A percentile compares a stretch with the other conserved stretches of the same genome.
Conservation (phyloP, 768 basidiomycete species). For the Cystobasidium onofrii region DNA sequence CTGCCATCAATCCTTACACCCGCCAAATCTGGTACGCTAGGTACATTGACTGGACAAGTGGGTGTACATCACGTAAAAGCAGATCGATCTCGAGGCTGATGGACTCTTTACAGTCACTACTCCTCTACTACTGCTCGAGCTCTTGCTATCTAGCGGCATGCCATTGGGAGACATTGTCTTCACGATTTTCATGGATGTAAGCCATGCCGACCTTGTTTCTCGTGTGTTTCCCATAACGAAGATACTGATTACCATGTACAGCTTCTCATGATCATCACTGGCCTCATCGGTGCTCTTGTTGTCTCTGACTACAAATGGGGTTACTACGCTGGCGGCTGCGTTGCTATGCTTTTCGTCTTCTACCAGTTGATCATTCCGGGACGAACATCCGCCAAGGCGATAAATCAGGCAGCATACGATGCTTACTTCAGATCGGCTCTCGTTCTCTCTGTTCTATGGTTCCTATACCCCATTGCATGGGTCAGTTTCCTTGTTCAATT, state of each 20-base stretch:
- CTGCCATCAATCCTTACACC: slow-evolving; percentile 29
- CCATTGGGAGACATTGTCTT: slow-evolving; percentile 52
- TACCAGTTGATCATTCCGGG: slow-evolving; percentile 45
- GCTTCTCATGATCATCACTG: slow-evolving; percentile 50
- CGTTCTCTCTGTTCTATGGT: slow-evolving; percentile 54
- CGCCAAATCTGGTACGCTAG: slow-evolving; percentile 50
- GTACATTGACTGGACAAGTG: slow-evolving; percentile 47
- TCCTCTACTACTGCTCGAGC: slow-evolving; percentile 51
- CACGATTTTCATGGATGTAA: slow-evolving; percentile 49
- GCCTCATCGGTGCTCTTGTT: slow-evolving; percentile 54
- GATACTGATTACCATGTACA: not conserved
- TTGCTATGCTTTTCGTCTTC: slow-evolving; percentile 53
- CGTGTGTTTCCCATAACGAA: not conserved
- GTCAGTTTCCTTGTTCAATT: not conserved
- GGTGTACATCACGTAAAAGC: too few species aligned
- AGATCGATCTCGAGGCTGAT: slow-evolving; percentile 33
- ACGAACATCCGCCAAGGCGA: slow-evolving; percentile 41
- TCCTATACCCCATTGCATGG: slow-evolving; percentile 58
- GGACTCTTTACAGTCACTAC: slow-evolving; percentile 55
- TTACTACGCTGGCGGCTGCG: slow-evolving; percentile 51
- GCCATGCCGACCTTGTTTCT: not conserved
- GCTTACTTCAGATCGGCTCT: slow-evolving; percentile 47
- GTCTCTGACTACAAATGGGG: slow-evolving; percentile 54
- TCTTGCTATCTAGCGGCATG: slow-evolving; percentile 52
- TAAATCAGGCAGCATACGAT: slow-evolving; percentile 42